Evolutionary conservation across 1,284 basidiomycete species (phyloP).

Genomic region (Pascua guehoae): DNA sequence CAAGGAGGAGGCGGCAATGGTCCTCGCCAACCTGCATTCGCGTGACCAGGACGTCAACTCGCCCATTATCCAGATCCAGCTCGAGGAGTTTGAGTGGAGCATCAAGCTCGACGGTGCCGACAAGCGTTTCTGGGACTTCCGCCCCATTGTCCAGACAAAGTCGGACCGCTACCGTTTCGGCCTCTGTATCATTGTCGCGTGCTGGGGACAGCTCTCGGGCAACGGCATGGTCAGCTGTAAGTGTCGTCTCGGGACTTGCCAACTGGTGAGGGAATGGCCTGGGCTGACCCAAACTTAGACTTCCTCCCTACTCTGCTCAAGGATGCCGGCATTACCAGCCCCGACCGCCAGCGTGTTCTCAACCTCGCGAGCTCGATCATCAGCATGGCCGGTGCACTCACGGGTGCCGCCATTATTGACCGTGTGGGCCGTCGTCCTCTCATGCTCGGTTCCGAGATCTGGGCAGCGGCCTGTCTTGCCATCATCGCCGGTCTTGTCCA

Average conservation of each 20-base stretch:
- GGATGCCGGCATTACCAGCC: slow-evolving; percentile 25
- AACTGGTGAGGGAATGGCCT: slow-evolving; percentile 25
- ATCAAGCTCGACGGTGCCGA: slow-evolving; percentile 41
- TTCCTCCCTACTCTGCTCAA: slow-evolving; percentile 31
- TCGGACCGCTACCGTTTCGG: slow-evolving; percentile 55
- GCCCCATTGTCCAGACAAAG: slow-evolving; percentile 53
- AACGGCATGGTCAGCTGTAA: slow-evolving; percentile 46
- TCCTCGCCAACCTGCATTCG: slow-evolving; percentile 51
- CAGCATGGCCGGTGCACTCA: slow-evolving; percentile 27
- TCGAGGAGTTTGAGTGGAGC: slow-evolving; percentile 57
- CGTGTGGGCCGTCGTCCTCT: slow-evolving; percentile 29
- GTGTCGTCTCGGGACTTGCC: too few relatives aligned
- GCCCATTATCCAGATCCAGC: slow-evolving; percentile 56
- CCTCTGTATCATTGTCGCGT: slow-evolving; percentile 52
- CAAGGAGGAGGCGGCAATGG: slow-evolving; percentile 14
- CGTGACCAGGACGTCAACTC: slow-evolving; percentile 53
- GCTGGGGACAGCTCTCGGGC: slow-evolving; percentile 33
- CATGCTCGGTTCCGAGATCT: slow-evolving; percentile 24
- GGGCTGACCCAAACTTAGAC: slow-evolving; percentile 6
- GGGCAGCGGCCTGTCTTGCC: slow-evolving; percentile 25
- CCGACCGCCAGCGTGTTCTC: slow-evolving; percentile 27
- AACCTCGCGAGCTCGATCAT: slow-evolving; percentile 34
- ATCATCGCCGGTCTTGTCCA: slow-evolving; percentile 32
- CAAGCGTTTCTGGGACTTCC: slow-evolving; percentile 57
- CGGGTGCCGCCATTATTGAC: slow-evolving; percentile 28